phyloP scores from a whole-genome alignment of 2,329 filamentous ascomycete species.

The Colletotrichum simmondsii region DNA sequence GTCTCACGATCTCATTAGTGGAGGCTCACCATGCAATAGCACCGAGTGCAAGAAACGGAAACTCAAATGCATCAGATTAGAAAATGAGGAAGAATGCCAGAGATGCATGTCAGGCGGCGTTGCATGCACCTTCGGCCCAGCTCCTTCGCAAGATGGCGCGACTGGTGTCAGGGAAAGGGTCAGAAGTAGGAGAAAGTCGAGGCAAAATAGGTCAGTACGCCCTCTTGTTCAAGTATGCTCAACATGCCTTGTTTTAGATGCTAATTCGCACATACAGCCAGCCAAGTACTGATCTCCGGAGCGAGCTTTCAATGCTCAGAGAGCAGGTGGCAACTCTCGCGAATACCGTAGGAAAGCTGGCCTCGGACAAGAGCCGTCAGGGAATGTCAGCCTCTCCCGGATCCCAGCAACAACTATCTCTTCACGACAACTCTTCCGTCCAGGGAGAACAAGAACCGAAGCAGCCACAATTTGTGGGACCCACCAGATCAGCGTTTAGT shows the following conservation, averaged over 20 bases:
- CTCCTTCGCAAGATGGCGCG: conserved; percentile 38
- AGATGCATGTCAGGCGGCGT: conserved; percentile 42
- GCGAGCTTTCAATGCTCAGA: conserved; percentile 43
- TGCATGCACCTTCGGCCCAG: conserved; percentile 38
- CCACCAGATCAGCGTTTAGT: conserved; percentile 47
- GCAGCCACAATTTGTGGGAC: conserved; percentile 49
- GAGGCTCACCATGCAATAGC: not conserved
- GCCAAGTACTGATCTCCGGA: conserved; percentile 37
- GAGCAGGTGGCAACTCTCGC: conserved; percentile 44
- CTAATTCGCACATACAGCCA: not conserved
- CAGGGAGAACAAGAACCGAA: conserved; percentile 38
- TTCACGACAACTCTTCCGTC: conserved; percentile 1
- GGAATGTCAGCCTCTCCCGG: not conserved
- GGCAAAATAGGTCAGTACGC: not conserved
- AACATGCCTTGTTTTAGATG: too few species aligned
- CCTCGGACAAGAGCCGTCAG: conserved; percentile 34
- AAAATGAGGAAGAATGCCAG: conserved; percentile 41
- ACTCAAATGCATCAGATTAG: conserved; percentile 49
- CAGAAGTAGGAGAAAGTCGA: not conserved
- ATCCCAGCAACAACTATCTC: conserved; percentile 11
- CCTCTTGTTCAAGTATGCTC: not conserved
- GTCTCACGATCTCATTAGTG: too few species aligned
- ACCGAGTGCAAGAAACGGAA: conserved; percentile 51
- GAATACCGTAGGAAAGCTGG: conserved; percentile 40
- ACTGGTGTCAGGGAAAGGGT: not conserved